Conservation (phyloP, 2,329 filamentous ascomycete genomes). For the Lasiodiplodia sp. region DNA sequence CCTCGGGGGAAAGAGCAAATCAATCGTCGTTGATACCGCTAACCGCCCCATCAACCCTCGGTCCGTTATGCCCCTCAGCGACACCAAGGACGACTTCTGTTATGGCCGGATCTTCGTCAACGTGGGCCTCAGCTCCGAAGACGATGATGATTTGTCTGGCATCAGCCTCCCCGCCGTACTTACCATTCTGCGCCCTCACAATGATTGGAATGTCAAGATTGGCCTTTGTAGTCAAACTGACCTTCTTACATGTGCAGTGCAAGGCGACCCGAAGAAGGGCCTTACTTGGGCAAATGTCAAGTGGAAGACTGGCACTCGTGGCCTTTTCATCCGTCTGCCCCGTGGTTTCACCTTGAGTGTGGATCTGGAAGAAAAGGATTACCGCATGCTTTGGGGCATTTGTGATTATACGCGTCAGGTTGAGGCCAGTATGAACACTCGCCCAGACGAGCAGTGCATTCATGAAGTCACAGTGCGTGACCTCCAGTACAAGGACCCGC, state of each 20-base stretch:
- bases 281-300: slow-evolving; percentile 82
- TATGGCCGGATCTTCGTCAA: slow-evolving; percentile 81
- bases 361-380: slow-evolving; percentile 78
- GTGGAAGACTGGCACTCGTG: slow-evolving; percentile 74
- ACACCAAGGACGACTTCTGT: slow-evolving; percentile 75
- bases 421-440: slow-evolving; percentile 72
- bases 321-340: slow-evolving; percentile 73
- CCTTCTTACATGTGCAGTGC: slow-evolving; percentile 76
- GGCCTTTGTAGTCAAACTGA: slow-evolving; percentile 82
- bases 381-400: slow-evolving; percentile 79
- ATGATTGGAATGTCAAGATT: slow-evolving; percentile 74
- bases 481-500: slow-evolving; percentile 82
- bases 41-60: slow-evolving; percentile 56
- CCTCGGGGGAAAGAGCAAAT: slow-evolving; percentile 63
- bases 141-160: slow-evolving; percentile 68
- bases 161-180: slow-evolving; percentile 77
- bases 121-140: slow-evolving; percentile 75
- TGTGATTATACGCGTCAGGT: slow-evolving; percentile 84
- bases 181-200: slow-evolving; percentile 74
- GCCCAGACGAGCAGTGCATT: slow-evolving; percentile 72
- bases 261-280: slow-evolving; percentile 70
- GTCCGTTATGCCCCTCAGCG: slow-evolving; percentile 77
- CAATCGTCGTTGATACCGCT: slow-evolving; percentile 54
- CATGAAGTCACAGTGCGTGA: slow-evolving; percentile 74
- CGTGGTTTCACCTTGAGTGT: slow-evolving; percentile 77